Percentiles rank a stretch among this genome's conserved stretches.
These are phyloP conservation scores for Chlorella sorokiniana DNA, from an alignment of 139 green algal species.

Conservation along the genomic window DNA sequence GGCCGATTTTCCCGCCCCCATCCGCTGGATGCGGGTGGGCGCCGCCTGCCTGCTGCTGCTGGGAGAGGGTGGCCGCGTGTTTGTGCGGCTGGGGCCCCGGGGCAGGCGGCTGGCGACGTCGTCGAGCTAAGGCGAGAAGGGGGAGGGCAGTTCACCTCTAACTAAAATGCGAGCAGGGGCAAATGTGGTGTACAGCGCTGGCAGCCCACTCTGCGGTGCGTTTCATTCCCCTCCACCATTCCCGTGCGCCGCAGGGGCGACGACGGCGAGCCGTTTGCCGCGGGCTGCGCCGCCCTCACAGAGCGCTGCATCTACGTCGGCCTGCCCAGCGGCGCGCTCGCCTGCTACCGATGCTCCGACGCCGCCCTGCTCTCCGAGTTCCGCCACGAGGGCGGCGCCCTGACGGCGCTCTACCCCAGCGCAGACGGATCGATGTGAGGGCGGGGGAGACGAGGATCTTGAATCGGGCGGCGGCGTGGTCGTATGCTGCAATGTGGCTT, in stretches of 20 bases:
- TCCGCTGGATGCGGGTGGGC: neutral
- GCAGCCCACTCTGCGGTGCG: neutral
- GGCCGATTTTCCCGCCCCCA: neutral
- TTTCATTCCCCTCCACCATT: neutral
- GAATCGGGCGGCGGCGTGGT: neutral
- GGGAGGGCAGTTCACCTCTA: too few species aligned
- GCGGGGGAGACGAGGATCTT: neutral
- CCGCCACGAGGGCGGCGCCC: conserved; percentile 55
- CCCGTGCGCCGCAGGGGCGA: neutral
- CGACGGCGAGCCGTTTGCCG: conserved; percentile 37
- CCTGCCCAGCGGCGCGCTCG: too few species aligned
- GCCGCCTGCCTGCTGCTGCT: neutral
- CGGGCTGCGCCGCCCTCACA: conserved; percentile 67
- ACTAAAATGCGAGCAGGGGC: too few species aligned
- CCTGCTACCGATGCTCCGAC: conserved; percentile 58
- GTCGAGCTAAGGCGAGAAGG: conserved; percentile 6
- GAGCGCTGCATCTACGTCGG: conserved; percentile 65
- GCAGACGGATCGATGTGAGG: conserved; percentile 48
- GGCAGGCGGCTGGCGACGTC: neutral
- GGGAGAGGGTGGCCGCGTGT: too few species aligned
- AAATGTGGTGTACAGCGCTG: too few species aligned
- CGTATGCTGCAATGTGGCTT: too few species aligned
- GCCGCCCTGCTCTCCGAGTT: conserved; percentile 65
- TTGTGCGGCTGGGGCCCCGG: neutral
- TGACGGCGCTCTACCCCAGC: conserved; percentile 61